Percentiles rank a stretch among this genome's conserved stretches.
Evolutionary conservation across 1,284 basidiomycete species (phyloP).

Genomic region (Apiotrichum porosum): DNA sequence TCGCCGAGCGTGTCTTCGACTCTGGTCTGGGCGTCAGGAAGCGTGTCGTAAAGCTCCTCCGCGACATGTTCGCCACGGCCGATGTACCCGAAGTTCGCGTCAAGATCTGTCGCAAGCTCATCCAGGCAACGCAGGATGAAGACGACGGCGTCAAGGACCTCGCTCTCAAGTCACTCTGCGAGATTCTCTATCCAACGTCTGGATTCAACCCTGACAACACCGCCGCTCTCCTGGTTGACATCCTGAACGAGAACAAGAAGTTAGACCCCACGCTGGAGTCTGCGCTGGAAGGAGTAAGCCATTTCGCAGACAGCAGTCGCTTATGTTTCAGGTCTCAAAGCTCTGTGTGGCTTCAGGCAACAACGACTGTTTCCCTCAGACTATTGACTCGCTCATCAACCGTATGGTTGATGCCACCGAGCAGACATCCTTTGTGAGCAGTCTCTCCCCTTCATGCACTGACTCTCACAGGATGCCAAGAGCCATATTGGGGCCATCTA

Average conservation of each 20-base stretch:
- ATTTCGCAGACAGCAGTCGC: neutral
- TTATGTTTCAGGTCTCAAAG: constrained; percentile 3
- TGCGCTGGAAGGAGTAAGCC: constrained; percentile 61
- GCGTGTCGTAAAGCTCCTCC: constrained; percentile 88
- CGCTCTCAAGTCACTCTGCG: constrained; percentile 78
- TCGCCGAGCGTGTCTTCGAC: constrained; percentile 84
- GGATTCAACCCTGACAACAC: constrained; percentile 44
- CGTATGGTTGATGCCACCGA: constrained; percentile 69
- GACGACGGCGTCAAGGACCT: constrained; percentile 90
- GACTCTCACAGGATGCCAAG: constrained; percentile 28
- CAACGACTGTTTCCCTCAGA: constrained; percentile 41
- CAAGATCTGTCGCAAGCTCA: constrained; percentile 78
- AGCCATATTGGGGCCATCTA: constrained; percentile 41
- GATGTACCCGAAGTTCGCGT: constrained; percentile 58
- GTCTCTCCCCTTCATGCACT: neutral
- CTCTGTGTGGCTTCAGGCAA: constrained; percentile 8
- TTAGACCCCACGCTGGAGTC: constrained; percentile 77
- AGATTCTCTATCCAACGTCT: constrained; percentile 67
- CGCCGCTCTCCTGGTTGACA: constrained; percentile 75
- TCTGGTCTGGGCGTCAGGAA: constrained; percentile 88
- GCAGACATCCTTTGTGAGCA: constrained; percentile 26
- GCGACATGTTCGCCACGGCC: constrained; percentile 68
- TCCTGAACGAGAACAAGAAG: constrained; percentile 74
- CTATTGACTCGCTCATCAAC: constrained; percentile 79
- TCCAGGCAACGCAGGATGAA: constrained; percentile 73